phyloP scores from a whole-genome alignment of 2,329 filamentous ascomycete species.

The Penicillium sp. region DNA sequence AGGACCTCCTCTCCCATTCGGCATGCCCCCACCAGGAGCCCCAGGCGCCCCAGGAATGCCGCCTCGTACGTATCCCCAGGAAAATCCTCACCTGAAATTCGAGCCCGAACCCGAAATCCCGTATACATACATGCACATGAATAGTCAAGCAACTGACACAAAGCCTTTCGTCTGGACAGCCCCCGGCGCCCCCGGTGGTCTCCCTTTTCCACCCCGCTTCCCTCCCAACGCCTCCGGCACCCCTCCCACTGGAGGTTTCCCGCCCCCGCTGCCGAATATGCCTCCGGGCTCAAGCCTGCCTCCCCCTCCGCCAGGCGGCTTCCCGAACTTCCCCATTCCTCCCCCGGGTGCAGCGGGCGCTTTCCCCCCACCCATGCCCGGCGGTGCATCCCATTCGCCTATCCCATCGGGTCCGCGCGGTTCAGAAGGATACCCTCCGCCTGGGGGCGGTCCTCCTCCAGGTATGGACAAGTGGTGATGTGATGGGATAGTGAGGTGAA shows the following conservation, averaged over 20 bases:
- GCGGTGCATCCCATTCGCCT: constrained; percentile 26
- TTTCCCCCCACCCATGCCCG: constrained; percentile 48
- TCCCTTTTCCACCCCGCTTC: constrained; percentile 57
- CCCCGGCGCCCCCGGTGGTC: constrained; percentile 60
- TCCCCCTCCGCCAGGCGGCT: constrained; percentile 51
- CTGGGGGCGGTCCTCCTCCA: constrained; percentile 34
- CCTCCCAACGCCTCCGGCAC: constrained; percentile 38
- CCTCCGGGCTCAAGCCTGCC: constrained; percentile 48
- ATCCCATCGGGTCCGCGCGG: constrained; percentile 35
- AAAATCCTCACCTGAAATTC: not conserved
- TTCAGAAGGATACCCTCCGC: constrained; percentile 33
- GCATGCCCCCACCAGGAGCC: constrained; percentile 50
- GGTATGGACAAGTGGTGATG: constrained; percentile 37
- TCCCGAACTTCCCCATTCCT: constrained; percentile 30
- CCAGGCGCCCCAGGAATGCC: constrained; percentile 48
- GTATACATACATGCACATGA: not conserved
- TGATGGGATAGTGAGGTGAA: constrained; percentile 2
- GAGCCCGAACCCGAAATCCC: not conserved
- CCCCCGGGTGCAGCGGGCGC: constrained; percentile 30
- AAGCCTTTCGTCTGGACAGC: constrained; percentile 40
- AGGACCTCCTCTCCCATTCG: constrained; percentile 64
- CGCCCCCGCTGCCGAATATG: constrained; percentile 43
- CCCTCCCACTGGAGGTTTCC: constrained; percentile 43
- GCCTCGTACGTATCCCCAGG: constrained; percentile 56
- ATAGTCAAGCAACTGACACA: constrained; percentile 19